Base-by-base conservation (phyloP, 306 rosid species). In the Lotus japonicus region DNA sequence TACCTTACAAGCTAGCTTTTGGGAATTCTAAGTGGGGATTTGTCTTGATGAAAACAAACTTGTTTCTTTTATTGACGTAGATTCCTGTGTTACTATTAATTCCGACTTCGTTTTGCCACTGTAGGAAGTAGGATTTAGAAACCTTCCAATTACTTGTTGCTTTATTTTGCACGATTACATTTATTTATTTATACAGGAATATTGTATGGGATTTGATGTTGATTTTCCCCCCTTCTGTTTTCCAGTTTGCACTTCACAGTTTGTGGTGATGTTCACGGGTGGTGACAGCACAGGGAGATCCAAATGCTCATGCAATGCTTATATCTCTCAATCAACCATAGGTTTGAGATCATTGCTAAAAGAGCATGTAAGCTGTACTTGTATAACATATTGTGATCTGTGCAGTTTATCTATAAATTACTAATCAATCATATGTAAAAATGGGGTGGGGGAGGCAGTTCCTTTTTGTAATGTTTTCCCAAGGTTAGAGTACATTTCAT, bases 231-330 rank as follows among this genome's bases (percentile, higher is more conserved):
- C 43, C n/a, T 43, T 58, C 42, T 21, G 7, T 52, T 58, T 63
- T 71, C 12, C 74, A 95, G 99, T 95, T 65, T 85, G 95, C 73
- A 84, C 95, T 62, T 77, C 92, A 38, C 89, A 85, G 79, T 90
- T 88, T 80, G 97, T 90, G 83, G 96, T 83, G 76, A 85, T 95
- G 95, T 90, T 95, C 77, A 88, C 86, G 21, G 84, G 91, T 39
- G 77, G 77, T 42, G 85, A 77, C 48, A 79, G 87, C 53, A 58
- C 68, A 18, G 84, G 84, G 62, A 70, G 78, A 66, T 74, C 83
- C 73, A 88, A 80, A 62, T 69, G 77, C 79, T 21, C 77, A 9
- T 86, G 86, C 83, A 85, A 66, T 70, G 98, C 96, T 51, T 80
- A 76, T 76, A 60, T 92, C 55, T 92, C 98, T 59, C 89, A 84